These are phyloP conservation scores for Pythium aphanidermatum DNA, from an alignment of 352 stramenopile genomes.

Conservation along the genomic window DNA sequence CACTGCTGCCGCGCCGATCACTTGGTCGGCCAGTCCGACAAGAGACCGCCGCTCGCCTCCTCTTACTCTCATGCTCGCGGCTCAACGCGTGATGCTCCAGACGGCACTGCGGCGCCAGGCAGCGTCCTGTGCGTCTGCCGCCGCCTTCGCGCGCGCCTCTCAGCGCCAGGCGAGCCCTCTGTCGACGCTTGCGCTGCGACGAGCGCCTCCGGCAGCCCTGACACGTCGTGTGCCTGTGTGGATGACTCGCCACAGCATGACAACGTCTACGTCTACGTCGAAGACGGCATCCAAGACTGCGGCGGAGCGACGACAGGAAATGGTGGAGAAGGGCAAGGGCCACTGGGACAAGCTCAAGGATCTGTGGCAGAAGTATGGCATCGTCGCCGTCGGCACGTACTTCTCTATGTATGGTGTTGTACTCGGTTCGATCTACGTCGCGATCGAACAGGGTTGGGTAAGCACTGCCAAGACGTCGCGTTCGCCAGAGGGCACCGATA, in stretches of 20 bases:
- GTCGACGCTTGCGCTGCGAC: constrained; percentile 6
- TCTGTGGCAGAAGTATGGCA: constrained; percentile 78
- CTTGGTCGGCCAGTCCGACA: too few relatives aligned
- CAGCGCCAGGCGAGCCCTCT: constrained; percentile 3
- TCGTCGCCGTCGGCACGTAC: constrained; percentile 81
- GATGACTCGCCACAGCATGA: too few relatives aligned
- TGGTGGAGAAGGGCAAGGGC: constrained; percentile 33
- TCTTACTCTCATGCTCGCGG: constrained; percentile 10
- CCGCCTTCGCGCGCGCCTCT: not conserved
- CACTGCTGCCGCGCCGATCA: too few relatives aligned
- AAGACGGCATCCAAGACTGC: constrained; percentile 7
- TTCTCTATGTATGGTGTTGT: constrained; percentile 71
- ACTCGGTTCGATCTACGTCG: constrained; percentile 74
- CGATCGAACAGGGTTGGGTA: constrained; percentile 76
- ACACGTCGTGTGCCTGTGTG: too few relatives aligned
- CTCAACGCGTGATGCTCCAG: constrained; percentile 5
- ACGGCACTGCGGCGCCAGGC: constrained; percentile 4
- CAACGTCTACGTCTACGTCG: constrained; percentile 17
- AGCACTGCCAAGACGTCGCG: constrained; percentile 37
- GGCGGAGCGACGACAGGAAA: constrained; percentile 22
- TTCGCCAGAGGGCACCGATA: constrained; percentile 18
- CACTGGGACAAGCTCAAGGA: constrained; percentile 62
- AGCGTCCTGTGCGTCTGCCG: not conserved
- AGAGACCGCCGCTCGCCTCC: too few relatives aligned
- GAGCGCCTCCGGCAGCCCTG: not conserved